Evolutionary conservation across 257 asterid genomes (phyloP), one percentile per base, ranked within the genome.

Genomic region (Phtheirospermum japonicum): DNA sequence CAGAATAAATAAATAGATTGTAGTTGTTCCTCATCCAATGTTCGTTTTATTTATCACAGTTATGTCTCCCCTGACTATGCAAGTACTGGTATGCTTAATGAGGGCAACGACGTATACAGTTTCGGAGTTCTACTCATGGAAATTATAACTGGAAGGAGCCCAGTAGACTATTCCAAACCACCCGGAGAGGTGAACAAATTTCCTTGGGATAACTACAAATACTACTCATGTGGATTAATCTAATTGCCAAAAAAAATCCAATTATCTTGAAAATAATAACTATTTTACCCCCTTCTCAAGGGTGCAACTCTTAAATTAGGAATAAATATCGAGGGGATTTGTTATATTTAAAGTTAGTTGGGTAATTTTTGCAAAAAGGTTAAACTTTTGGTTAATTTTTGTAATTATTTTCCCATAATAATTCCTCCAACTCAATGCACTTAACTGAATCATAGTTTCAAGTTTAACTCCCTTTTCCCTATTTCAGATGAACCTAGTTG

Each of bases 1-100:
- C 19, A 50, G 14, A 59, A 1, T 14, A 40, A 57, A 51, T 4
- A 11, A 12, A 32, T 30, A 17, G 14, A 14, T 40, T 63, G 11
- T 60, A 36, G 40, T 23, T 56, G 11, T 59, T 66, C 28, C 61
- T 31, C 46, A 34, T 19, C 50, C 56, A 18, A 45, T 59, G 18
- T 55, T 63, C 30, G 37, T 62, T 23, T 61, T 55, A 26, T 52
- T 73, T 57, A 40, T 36, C 58, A 69, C 90, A 93, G 99, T 66
- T 93, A 93, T 58, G 99, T 93, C 67, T 89, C 99, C 69, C 99
- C 99, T 40, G 99, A 93, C 78, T 93, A 93, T 73, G 99, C 97
- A 61, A 87, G 96, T 43, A 87, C 99, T 4, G 99, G 99, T 19
- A 87, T 89, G 99, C 97, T 93, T 45, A 93, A 85, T 30, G 99